A percentile compares a stretch with the other conserved stretches of the same genome.
These are phyloP conservation scores for Fusarium pseudoanthophilum DNA, from an alignment of 2,329 filamentous ascomycete species.

Conservation along the genomic window DNA sequence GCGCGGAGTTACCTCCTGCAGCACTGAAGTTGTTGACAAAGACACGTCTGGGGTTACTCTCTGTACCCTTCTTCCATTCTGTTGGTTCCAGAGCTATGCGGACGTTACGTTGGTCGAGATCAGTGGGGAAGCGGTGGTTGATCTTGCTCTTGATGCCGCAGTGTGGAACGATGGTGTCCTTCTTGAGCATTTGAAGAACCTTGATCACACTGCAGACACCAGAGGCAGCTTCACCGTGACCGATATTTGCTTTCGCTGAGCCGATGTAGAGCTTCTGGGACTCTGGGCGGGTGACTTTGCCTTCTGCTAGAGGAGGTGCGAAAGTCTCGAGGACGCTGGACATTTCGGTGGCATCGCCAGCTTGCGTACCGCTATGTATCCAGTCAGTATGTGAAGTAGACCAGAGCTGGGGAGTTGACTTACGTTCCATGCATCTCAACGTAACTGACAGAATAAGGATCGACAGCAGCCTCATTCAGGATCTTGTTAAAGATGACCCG, in stretches of 20 bases:
- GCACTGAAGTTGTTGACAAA: slow-evolving; percentile 78
- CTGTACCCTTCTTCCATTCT: slow-evolving; percentile 52
- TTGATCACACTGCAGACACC: slow-evolving; percentile 66
- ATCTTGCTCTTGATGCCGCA: slow-evolving; percentile 62
- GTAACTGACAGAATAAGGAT: slow-evolving; percentile 81
- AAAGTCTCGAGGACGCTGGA: slow-evolving; percentile 73
- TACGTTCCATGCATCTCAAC: slow-evolving; percentile 84
- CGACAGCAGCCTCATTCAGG: slow-evolving; percentile 76
- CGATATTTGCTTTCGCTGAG: slow-evolving; percentile 72
- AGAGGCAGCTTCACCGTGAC: slow-evolving; percentile 72
- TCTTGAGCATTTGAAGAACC: slow-evolving; percentile 61
- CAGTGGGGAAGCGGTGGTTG: slow-evolving; percentile 58
- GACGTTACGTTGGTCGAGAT: slow-evolving; percentile 53
- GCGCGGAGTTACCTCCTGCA: slow-evolving; percentile 76
- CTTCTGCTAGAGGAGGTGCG: slow-evolving; percentile 47
- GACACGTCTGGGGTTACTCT: slow-evolving; percentile 57
- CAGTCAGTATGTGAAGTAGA: accelerated
- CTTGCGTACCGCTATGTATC: slow-evolving; percentile 59
- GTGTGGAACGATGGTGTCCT: slow-evolving; percentile 62
- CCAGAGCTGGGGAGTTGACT: background rate
- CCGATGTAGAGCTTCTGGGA: slow-evolving; percentile 62
- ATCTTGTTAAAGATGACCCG: slow-evolving; percentile 70
- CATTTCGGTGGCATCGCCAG: slow-evolving; percentile 87
- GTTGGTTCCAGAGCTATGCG: slow-evolving; percentile 66
- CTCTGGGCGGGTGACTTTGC: slow-evolving; percentile 12